Conservation (phyloP, 192 early-diverging fungal species). For the Bifiguratus adelaidae region DNA sequence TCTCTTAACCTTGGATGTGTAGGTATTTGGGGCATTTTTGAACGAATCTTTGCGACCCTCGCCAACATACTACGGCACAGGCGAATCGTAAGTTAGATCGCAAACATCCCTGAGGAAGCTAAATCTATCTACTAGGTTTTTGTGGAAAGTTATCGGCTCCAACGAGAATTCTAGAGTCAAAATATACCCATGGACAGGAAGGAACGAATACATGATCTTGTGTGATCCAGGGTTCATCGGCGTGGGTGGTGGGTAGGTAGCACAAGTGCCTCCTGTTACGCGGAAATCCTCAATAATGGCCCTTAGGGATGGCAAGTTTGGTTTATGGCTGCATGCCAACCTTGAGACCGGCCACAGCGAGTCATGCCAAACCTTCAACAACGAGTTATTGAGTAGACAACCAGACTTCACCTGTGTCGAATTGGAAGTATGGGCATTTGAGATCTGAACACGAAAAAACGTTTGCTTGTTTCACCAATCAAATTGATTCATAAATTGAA, state of each 20-base stretch:
- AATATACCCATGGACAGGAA: slow-evolving; percentile 61
- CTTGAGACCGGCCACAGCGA: slow-evolving; percentile 57
- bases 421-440: slow-evolving; percentile 24
- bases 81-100: slow-evolving; percentile 50
- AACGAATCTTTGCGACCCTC: slow-evolving; percentile 52
- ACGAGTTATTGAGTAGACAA: slow-evolving; percentile 33
- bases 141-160: slow-evolving; percentile 51
- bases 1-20: not conserved
- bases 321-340: slow-evolving; percentile 64
- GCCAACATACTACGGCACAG: slow-evolving; percentile 69
- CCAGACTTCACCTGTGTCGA: slow-evolving; percentile 17
- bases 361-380: slow-evolving; percentile 64
- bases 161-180: slow-evolving; percentile 23
- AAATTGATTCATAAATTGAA: no score
- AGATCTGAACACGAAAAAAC: slow-evolving; percentile 2
- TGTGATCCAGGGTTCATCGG: slow-evolving; percentile 66
- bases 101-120: not conserved
- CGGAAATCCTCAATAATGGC: not conserved
- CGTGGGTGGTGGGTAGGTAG: slow-evolving; percentile 57
- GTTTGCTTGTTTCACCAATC: no score
- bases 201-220: slow-evolving; percentile 72
- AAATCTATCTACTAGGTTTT: slow-evolving; percentile 33
- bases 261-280: no score
- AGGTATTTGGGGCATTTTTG: slow-evolving; percentile 75
- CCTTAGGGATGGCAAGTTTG: slow-evolving; percentile 56